These are phyloP conservation scores for Coemansia sp. DNA, from an alignment of 192 early-diverging fungal genomes.

Conservation along the genomic window DNA sequence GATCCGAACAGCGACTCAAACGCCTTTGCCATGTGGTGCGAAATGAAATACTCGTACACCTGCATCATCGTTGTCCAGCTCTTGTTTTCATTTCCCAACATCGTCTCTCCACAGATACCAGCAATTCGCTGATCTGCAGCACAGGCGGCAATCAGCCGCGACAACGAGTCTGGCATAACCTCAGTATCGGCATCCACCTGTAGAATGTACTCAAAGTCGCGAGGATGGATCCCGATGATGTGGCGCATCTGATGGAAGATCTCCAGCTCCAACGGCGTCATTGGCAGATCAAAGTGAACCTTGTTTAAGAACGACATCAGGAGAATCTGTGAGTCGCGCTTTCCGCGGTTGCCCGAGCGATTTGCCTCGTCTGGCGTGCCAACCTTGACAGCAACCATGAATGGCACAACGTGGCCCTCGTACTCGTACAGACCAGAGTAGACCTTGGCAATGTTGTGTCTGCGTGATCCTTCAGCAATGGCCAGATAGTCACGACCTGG, in stretches of 20 bases:
- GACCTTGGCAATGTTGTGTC: slow-evolving; percentile 95
- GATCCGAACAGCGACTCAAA: slow-evolving; percentile 58
- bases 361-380: slow-evolving; percentile 79
- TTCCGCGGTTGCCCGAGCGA: slow-evolving; percentile 93
- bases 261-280: slow-evolving; percentile 93
- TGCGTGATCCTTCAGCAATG: slow-evolving; percentile 83
- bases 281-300: slow-evolving; percentile 89
- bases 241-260: slow-evolving; percentile 99
- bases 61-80: slow-evolving; percentile 99
- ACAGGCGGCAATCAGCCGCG: slow-evolving; percentile 92
- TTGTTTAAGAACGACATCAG: slow-evolving; percentile 96
- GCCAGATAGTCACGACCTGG: slow-evolving; percentile 81
- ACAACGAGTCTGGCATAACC: slow-evolving; percentile 89
- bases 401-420: slow-evolving; percentile 88
- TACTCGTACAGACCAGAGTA: slow-evolving; percentile 95
- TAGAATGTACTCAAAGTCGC: slow-evolving; percentile 95
- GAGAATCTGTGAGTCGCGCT: slow-evolving; percentile 98
- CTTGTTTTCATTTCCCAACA: slow-evolving; percentile 89
- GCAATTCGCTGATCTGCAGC: slow-evolving; percentile 89
- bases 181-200: slow-evolving; percentile 99
- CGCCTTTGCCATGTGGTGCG: slow-evolving; percentile 93
- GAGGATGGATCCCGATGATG: slow-evolving; percentile 97
- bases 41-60: slow-evolving; percentile 99
- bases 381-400: slow-evolving; percentile 91
- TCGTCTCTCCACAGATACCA: slow-evolving; percentile 96